These are phyloP conservation scores for Fusarium buharicum DNA, from an alignment of 2,329 filamentous ascomycete genomes.

Conservation along the genomic window DNA sequence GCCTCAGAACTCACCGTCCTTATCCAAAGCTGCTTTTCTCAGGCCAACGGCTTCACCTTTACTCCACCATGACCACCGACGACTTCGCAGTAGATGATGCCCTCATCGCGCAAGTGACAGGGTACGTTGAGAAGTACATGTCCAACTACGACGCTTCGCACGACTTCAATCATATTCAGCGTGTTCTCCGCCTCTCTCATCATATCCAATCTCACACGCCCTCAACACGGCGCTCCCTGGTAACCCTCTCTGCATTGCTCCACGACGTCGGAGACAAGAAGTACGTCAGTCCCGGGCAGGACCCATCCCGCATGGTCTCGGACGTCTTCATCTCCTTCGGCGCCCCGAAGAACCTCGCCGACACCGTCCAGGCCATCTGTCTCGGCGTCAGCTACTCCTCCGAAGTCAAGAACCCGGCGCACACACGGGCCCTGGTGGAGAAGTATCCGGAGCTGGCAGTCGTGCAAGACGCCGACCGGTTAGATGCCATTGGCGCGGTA, in stretches of 20 bases:
- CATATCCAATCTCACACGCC: conserved; percentile 67
- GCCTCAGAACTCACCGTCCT: not conserved
- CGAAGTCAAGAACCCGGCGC: conserved; percentile 73
- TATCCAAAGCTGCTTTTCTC: not conserved
- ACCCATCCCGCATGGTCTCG: conserved; percentile 65
- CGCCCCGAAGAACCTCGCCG: conserved; percentile 67
- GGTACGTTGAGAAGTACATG: conserved; percentile 78
- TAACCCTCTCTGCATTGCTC: conserved; percentile 78
- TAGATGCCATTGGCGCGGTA: conserved; percentile 91
- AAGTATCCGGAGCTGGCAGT: conserved; percentile 72
- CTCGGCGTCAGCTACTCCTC: conserved; percentile 80
- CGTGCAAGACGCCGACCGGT: conserved; percentile 90
- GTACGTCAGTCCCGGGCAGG: conserved; percentile 70
- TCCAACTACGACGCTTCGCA: conserved; percentile 84
- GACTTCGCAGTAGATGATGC: conserved; percentile 50
- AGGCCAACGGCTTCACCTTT: not conserved
- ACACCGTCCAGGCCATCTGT: conserved; percentile 76
- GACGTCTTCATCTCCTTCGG: conserved; percentile 67
- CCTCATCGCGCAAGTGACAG: conserved; percentile 66
- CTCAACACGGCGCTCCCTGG: conserved; percentile 54
- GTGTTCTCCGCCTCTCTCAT: conserved; percentile 79
- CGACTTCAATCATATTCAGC: conserved; percentile 85
- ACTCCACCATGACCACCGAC: conserved; percentile 39
- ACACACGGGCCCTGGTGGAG: conserved; percentile 69
- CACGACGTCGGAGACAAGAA: conserved; percentile 92